Base-by-base conservation (phyloP, 2,329 filamentous ascomycete genomes). In the Colletotrichum salicis region DNA sequence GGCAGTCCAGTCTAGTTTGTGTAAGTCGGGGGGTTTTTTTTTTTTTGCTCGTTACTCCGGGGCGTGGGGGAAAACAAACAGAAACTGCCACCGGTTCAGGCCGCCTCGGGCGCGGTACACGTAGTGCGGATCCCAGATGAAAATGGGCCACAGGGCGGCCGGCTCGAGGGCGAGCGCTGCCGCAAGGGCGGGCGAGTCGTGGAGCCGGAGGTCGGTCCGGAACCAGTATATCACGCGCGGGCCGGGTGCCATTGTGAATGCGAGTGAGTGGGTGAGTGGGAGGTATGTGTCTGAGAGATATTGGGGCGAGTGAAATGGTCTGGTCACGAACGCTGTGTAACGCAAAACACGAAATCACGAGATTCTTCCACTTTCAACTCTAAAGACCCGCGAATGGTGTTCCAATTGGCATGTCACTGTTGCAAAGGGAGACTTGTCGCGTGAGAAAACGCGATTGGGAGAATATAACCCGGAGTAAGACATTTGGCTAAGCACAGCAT, bases 121-220 rank as follows among this genome's bases (percentile, higher is more conserved):
- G 78, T 95, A 95, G 79, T 95, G 92, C 68, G 92, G 92, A 78
- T 94, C 93, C 92, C 92, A 95, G 1, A 91, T 94, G 86, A 93
- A 95, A 57, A 95, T 88, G 1, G 92, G 93, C 84, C 92, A 95
- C 31, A 95, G 83, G 24, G 87, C 89, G 64, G 88, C 87, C 1
- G 93, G 92, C 0, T 92, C 85, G 7, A 95, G 84, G 70, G 92
- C 91, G 8, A 95, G 81, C 0, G 93, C 93, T 2, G 92, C 92
- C 78, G 91, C 87, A 31, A 95, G 84, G 1, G 92, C 92, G 10
- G 92, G 92, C 0, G 92, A 94, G 80, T 95, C 93, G 81, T 95
- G 92, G 2, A 95, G 87, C 24, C 93, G 90, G 12, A 95, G 84
- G 78, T 95, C 93, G 6, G 93, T 95, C 66, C 93, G 89, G 77